phyloP scores from a whole-genome alignment of 257 asterid genomes.

The Vinca minor region DNA sequence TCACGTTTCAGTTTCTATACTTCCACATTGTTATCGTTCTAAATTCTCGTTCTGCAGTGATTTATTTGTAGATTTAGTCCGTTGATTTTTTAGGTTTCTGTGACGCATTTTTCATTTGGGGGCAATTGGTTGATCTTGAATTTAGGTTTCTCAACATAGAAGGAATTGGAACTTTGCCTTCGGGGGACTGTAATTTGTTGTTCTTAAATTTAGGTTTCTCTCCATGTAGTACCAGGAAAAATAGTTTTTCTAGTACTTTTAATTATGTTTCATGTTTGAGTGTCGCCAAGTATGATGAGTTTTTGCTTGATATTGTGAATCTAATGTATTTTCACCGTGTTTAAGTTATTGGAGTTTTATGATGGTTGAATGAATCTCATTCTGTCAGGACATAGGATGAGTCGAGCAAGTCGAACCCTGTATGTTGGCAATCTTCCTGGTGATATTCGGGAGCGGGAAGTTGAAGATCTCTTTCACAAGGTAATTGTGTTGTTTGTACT shows the following conservation, averaged over 20 bases:
- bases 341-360: not conserved
- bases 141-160: no score
- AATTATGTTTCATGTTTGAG: no score
- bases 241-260: no score
- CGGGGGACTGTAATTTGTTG: no score
- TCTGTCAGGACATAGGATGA: slow-evolving; percentile 42
- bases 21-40: not conserved
- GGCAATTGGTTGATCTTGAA: no score
- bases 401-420: slow-evolving; percentile 93
- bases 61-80: not conserved
- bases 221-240: no score
- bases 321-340: not conserved
- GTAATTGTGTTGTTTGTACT: slow-evolving; percentile 19
- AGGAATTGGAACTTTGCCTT: no score
- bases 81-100: no score
- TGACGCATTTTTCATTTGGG: no score
- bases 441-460: slow-evolving; percentile 92
- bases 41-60: no score
- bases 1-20: not conserved
- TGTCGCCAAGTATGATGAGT: no score
- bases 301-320: not conserved
- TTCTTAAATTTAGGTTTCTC: no score
- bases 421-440: slow-evolving; percentile 99
- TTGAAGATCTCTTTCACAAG: slow-evolving; percentile 93
- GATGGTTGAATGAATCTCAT: not conserved